Conservation (phyloP, 2,329 filamentous ascomycete species). For the Colletotrichum falcatum region DNA sequence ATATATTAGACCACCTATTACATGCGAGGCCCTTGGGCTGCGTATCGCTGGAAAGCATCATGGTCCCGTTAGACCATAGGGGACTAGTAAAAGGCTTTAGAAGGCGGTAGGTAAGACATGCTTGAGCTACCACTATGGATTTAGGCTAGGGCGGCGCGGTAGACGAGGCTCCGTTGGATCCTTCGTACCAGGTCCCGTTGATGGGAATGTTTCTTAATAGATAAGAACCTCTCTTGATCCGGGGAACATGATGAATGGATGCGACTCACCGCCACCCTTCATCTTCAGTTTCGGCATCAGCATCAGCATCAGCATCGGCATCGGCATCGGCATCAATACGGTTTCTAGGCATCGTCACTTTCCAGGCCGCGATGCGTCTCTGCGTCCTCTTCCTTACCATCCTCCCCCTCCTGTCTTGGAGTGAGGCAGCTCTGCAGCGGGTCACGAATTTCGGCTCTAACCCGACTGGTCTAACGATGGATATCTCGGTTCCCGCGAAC, state of each 20-base stretch:
- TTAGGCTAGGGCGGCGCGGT: slow-evolving; percentile 3
- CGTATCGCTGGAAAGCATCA: not conserved
- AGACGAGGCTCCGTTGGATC: not conserved
- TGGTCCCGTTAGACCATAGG: not conserved
- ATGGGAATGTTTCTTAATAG: not conserved
- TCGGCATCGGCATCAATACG: not conserved
- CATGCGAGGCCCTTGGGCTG: not conserved
- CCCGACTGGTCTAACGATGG: slow-evolving; percentile 39
- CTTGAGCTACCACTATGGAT: not conserved
- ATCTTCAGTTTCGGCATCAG: too few relatives aligned
- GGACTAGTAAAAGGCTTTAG: not conserved
- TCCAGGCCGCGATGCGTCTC: not conserved
- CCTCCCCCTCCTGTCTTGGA: not conserved
- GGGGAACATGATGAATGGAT: not conserved
- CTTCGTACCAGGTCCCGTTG: not conserved
- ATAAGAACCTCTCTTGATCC: not conserved
- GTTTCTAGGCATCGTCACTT: not conserved
- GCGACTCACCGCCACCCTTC: too few relatives aligned
- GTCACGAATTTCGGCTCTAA: slow-evolving; percentile 36
- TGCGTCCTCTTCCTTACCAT: slow-evolving; percentile 4
- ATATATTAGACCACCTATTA: not conserved
- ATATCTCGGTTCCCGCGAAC: slow-evolving; percentile 34
- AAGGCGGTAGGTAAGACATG: not conserved
- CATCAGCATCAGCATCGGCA: not conserved
- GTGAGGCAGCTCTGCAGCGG: slow-evolving; percentile 27